Evolutionary conservation across 2,329 filamentous ascomycete genomes (phyloP).

Genomic region (Coleophoma cylindrospora): DNA sequence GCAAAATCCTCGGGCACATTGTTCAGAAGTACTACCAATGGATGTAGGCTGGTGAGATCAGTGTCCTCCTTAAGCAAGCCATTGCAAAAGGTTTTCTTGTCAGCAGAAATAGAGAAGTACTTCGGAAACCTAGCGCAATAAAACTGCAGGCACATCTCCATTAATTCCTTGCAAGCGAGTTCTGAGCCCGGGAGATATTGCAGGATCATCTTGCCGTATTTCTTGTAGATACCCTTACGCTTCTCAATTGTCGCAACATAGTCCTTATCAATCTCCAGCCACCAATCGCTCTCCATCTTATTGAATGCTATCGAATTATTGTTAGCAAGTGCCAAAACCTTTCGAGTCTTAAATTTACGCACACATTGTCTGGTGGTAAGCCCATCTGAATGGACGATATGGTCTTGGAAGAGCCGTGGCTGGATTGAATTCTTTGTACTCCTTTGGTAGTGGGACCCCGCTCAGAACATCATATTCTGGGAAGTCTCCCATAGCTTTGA

Average conservation of each 20-base stretch:
- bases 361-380: slow-evolving; percentile 92
- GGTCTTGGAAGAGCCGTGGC: slow-evolving; percentile 64
- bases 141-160: slow-evolving; percentile 83
- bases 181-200: slow-evolving; percentile 69
- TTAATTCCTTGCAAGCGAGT: slow-evolving; percentile 76
- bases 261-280: slow-evolving; percentile 79
- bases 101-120: slow-evolving; percentile 57
- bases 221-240: slow-evolving; percentile 57
- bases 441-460: slow-evolving; percentile 64
- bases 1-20: slow-evolving; percentile 84
- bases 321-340: neutral
- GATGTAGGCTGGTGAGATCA: slow-evolving; percentile 55
- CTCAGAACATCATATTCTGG: slow-evolving; percentile 73
- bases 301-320: slow-evolving; percentile 52
- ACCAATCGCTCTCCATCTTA: slow-evolving; percentile 78
- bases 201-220: slow-evolving; percentile 61
- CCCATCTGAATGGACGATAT: slow-evolving; percentile 78
- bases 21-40: slow-evolving; percentile 66
- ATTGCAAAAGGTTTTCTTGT: slow-evolving; percentile 60
- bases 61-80: slow-evolving; percentile 58
- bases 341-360: slow-evolving; percentile 29
- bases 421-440: slow-evolving; percentile 63
- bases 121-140: slow-evolving; percentile 73
- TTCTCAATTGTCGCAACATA: slow-evolving; percentile 65
- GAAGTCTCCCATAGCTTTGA: slow-evolving; percentile 68